These are phyloP conservation scores for Sutorius australiensis DNA, from an alignment of 768 basidiomycete species.

Conservation along the genomic window DNA sequence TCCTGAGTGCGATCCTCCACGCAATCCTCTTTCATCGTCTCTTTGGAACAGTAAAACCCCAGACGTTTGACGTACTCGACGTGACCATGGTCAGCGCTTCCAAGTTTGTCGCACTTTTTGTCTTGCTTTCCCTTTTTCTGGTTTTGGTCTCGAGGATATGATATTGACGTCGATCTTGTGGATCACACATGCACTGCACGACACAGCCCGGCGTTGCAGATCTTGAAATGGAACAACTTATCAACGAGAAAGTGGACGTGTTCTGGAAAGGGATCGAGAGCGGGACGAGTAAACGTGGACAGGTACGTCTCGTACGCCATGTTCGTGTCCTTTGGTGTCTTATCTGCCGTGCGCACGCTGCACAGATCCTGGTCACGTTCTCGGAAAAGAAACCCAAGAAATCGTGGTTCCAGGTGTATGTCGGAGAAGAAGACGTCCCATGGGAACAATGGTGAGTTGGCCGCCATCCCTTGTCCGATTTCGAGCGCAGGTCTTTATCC, in stretches of 20 bases:
- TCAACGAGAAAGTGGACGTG: constrained; percentile 70
- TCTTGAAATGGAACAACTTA: constrained; percentile 62
- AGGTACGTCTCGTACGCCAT: constrained; percentile 38
- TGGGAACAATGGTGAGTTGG: constrained; percentile 78
- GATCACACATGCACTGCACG: neutral
- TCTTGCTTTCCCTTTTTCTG: too few species aligned
- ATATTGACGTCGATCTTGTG: constrained; percentile 1
- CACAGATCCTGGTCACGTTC: constrained; percentile 63
- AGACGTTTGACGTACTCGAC: constrained; percentile 75
- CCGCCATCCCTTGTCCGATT: neutral
- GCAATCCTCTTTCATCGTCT: constrained; percentile 79
- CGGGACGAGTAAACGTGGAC: constrained; percentile 58
- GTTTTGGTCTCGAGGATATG: neutral
- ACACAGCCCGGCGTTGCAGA: constrained; percentile 75
- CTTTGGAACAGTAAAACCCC: constrained; percentile 75
- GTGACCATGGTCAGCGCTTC: constrained; percentile 67
- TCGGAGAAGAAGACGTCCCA: constrained; percentile 76
- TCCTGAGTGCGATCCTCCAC: constrained; percentile 73
- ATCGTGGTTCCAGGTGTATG: constrained; percentile 70
- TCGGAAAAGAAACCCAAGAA: constrained; percentile 76
- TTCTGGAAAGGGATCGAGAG: constrained; percentile 79
- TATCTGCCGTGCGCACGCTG: neutral
- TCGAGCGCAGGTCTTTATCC: neutral
- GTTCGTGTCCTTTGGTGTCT: neutral
- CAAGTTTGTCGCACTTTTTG: neutral